Percentiles rank a stretch among this genome's conserved stretches.
Conservation (phyloP, 2,329 filamentous ascomycete genomes). For the Ophiosphaerella herpotricha region DNA sequence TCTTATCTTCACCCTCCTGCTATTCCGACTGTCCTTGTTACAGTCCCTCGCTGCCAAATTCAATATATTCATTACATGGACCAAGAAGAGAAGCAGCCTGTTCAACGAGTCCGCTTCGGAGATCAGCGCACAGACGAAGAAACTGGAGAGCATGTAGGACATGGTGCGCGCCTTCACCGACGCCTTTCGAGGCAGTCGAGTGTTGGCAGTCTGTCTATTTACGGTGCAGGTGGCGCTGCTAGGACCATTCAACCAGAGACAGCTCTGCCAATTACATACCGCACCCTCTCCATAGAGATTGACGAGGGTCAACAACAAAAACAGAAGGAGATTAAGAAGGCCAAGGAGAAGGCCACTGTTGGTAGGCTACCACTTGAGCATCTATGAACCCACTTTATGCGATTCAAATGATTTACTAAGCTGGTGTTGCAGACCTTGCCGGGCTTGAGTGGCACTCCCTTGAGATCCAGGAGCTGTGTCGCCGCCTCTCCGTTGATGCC, state of each 20-base stretch:
- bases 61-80: conserved; percentile 23
- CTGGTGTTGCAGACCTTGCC: conserved; percentile 41
- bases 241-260: conserved; percentile 49
- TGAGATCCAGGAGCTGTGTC: conserved; percentile 61
- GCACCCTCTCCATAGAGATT: conserved; percentile 53
- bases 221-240: conserved; percentile 38
- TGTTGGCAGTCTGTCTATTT: conserved; percentile 42
- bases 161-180: conserved; percentile 28
- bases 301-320: conserved; percentile 38
- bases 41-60: conserved; percentile 6
- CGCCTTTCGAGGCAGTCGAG: conserved; percentile 41
- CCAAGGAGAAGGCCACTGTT: conserved; percentile 40
- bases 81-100: conserved; percentile 27
- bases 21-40: conserved; percentile 9
- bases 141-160: conserved; percentile 29
- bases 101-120: conserved; percentile 24
- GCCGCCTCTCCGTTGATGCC: conserved; percentile 62
- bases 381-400: background rate
- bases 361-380: conserved; percentile 21
- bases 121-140: conserved; percentile 38
- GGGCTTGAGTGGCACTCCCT: conserved; percentile 72
- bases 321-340: conserved; percentile 45
- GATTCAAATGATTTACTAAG: conserved; percentile 18
- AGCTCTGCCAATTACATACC: conserved; percentile 50
- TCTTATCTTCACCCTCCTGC: background rate